Base-by-base conservation (phyloP, 768 basidiomycete genomes). In the Cyclocybe aegerita region DNA sequence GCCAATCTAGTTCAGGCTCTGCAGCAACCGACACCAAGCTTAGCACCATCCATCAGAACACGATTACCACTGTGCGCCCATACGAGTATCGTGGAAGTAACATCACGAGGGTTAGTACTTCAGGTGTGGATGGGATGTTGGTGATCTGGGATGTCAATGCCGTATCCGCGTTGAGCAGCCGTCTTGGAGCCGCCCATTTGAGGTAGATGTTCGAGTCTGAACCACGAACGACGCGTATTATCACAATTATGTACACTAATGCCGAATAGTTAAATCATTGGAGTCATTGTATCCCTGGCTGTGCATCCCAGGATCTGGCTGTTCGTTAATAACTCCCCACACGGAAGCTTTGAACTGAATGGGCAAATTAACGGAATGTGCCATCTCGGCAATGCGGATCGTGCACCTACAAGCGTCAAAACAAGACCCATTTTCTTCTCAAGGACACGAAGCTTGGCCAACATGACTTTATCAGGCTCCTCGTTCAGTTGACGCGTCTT, bases 391-490 rank as follows among this genome's bases (percentile, higher is more conserved):
- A 35, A 35, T 32, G 39, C 14, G 40, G 4, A 12, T 30, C 12
- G 30, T 11, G 9, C 34, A 71, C 82, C 56, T 62, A 94, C 94
- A 68, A 99, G 70, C 0, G 95, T 98, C 66, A 98, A 70, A 0
- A 98, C 94, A 47, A 99, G 76, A 7, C 90, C 92, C 88, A 99
- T 93, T 68, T 97, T 96, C 67, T 88, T 83, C 64, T 98, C 96
- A 40, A 99, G 73, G 5, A 82, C 76, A 34, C 94, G 78, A 29
- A 99, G 70, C 45, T 87, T 85, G 44, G 79, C 75, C 30, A 98
- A 72, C 62, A 98, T 78, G 45, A 75, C 73, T 53, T 88, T 80
- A 63, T 97, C 91, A 1, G 93, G 93, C 43, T 82, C 77, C 51
- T 88, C 82, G 46, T 83, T 78, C 52, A 96, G 75, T 35, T 71